These are phyloP conservation scores for Sclerotiophoma versabilis DNA, from an alignment of 2,329 filamentous ascomycete species.

Conservation along the genomic window DNA sequence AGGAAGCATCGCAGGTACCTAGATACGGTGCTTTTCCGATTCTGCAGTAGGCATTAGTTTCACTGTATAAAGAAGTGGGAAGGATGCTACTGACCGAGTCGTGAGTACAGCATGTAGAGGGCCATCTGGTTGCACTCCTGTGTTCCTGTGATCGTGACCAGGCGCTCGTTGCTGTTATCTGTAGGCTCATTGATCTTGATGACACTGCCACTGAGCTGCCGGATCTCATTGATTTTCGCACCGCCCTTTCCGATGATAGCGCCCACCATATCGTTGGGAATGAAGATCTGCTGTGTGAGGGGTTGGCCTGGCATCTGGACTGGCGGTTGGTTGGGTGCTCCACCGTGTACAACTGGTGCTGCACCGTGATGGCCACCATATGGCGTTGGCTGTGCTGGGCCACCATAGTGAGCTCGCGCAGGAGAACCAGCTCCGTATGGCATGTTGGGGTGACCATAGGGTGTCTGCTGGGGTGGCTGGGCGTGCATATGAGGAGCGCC, in stretches of 20 bases:
- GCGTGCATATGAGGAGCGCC: conserved; percentile 73
- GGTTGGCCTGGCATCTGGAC: conserved; percentile 72
- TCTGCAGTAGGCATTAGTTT: conserved; percentile 56
- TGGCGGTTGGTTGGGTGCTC: conserved; percentile 74
- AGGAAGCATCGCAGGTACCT: conserved; percentile 23
- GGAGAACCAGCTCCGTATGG: conserved; percentile 79
- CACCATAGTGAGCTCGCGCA: conserved; percentile 75
- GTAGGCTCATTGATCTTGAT: conserved; percentile 99
- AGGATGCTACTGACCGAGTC: conserved; percentile 73
- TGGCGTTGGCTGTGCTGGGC: conserved; percentile 75
- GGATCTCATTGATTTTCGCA: conserved; percentile 99
- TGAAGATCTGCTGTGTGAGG: conserved; percentile 97
- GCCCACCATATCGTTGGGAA: conserved; percentile 99
- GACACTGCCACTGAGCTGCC: conserved; percentile 94
- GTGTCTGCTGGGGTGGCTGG: conserved; percentile 57
- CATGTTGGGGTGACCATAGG: conserved; percentile 66
- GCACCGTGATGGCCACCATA: conserved; percentile 65
- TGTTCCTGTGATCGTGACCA: conserved; percentile 97
- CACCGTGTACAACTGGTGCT: conserved; percentile 66
- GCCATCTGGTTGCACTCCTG: conserved; percentile 99
- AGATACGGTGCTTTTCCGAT: conserved; percentile 79
- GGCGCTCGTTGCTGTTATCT: conserved; percentile 96
- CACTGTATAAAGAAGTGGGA: neutral
- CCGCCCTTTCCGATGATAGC: conserved; percentile 99
- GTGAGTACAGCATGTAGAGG: conserved; percentile 98